These are phyloP conservation scores for Thraustochytrium sp. DNA, from an alignment of 352 stramenopile genomes.

Conservation along the genomic window DNA sequence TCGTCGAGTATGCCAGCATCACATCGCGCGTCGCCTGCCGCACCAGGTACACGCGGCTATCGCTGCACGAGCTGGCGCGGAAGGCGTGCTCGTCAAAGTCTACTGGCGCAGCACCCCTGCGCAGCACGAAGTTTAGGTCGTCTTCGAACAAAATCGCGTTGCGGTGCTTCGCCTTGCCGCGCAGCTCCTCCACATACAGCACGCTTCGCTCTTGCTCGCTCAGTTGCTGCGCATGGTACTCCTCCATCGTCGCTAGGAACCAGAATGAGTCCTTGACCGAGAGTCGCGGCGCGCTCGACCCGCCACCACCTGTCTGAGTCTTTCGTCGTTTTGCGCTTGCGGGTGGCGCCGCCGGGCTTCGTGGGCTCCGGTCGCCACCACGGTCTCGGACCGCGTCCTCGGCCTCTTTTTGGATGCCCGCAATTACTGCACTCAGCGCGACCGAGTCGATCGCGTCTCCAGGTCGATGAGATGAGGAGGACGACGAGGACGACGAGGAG, in stretches of 20 bases:
- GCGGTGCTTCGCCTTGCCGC: slow-evolving; percentile 17
- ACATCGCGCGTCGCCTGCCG: neutral
- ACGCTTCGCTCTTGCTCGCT: neutral
- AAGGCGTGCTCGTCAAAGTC: neutral
- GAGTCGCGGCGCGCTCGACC: no score
- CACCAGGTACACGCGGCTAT: slow-evolving; percentile 8
- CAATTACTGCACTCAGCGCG: no score
- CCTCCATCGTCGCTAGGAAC: slow-evolving; percentile 26
- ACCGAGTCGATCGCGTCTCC: no score
- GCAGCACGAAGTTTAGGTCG: slow-evolving; percentile 3
- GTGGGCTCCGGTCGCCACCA: no score
- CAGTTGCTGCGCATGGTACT: neutral
- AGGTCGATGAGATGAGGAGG: no score
- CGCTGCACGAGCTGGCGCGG: neutral
- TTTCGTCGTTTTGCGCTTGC: neutral
- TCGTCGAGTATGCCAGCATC: neutral
- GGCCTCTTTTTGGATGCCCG: no score
- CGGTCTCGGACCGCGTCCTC: no score
- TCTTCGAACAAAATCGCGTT: slow-evolving; percentile 27
- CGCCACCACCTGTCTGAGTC: no score
- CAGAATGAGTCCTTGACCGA: no score
- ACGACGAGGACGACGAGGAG: no score
- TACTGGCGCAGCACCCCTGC: neutral
- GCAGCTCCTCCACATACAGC: slow-evolving; percentile 2
- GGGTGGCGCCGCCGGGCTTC: neutral